These are phyloP conservation scores for Apiotrichum siamense DNA, from an alignment of 1,284 basidiomycete species.

Conservation along the genomic window DNA sequence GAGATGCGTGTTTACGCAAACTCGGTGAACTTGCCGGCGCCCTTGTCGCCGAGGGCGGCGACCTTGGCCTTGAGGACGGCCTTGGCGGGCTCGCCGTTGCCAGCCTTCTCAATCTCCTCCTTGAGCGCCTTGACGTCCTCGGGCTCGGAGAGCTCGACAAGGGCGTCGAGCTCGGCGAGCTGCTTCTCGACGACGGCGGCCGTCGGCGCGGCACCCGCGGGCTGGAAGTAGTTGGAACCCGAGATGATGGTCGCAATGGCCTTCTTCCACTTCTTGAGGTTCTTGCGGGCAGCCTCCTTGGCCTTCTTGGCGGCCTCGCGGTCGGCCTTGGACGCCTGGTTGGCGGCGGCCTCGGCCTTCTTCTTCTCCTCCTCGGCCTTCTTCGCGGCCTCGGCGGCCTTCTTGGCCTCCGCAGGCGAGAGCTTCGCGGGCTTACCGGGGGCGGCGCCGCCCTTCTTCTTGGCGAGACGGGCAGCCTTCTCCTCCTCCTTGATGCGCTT, in stretches of 20 bases:
- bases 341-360: slow-evolving; percentile 57
- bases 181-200: slow-evolving; percentile 52
- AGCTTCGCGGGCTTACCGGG: slow-evolving; percentile 51
- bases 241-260: slow-evolving; percentile 50
- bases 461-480: slow-evolving; percentile 89
- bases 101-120: slow-evolving; percentile 51
- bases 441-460: slow-evolving; percentile 60
- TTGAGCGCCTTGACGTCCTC: slow-evolving; percentile 53
- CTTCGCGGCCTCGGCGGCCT: slow-evolving; percentile 67
- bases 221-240: slow-evolving; percentile 55
- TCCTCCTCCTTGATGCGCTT: slow-evolving; percentile 96
- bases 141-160: slow-evolving; percentile 52
- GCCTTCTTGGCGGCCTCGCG: slow-evolving; percentile 87
- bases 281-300: slow-evolving; percentile 58
- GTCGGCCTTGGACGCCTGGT: slow-evolving; percentile 54
- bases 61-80: slow-evolving; percentile 37
- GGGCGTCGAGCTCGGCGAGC: slow-evolving; percentile 53
- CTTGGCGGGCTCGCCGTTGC: slow-evolving; percentile 47
- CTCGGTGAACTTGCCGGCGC: slow-evolving; percentile 50
- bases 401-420: slow-evolving; percentile 64
- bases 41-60: slow-evolving; percentile 33
- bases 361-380: slow-evolving; percentile 73
- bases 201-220: slow-evolving; percentile 49
- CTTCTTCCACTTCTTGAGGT: slow-evolving; percentile 54
- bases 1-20: slow-evolving; percentile 46